Conservation (phyloP, 2,329 filamentous ascomycete species). For the Pseudogymnoascus sp. region DNA sequence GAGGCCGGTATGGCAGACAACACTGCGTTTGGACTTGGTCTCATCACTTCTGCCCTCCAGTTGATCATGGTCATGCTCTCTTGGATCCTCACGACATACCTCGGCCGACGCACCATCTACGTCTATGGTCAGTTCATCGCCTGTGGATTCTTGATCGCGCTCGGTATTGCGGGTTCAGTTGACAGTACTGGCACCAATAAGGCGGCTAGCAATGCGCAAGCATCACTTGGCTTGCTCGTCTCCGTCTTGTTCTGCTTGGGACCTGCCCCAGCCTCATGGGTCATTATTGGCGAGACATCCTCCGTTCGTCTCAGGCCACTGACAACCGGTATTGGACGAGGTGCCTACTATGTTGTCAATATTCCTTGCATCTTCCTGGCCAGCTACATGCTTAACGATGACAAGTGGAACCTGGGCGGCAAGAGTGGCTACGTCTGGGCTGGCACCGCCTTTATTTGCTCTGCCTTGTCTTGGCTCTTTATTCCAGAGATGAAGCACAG, state of each 20-base stretch:
- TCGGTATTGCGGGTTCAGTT: constrained; percentile 52
- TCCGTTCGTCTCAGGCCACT: constrained; percentile 56
- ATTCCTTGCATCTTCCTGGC: constrained; percentile 60
- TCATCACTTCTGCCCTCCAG: constrained; percentile 58
- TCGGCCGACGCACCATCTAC: constrained; percentile 58
- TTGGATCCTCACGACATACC: constrained; percentile 58
- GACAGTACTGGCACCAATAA: constrained; percentile 24
- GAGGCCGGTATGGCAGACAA: constrained; percentile 52
- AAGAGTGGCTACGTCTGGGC: constrained; percentile 55
- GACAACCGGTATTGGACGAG: constrained; percentile 59
- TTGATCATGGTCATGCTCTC: constrained; percentile 57
- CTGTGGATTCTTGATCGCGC: constrained; percentile 44
- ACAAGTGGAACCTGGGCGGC: constrained; percentile 39
- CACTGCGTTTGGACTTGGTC: constrained; percentile 52
- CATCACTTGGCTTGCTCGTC: constrained; percentile 55
- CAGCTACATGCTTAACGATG: constrained; percentile 52
- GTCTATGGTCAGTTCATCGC: constrained; percentile 52
- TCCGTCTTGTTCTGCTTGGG: constrained; percentile 57
- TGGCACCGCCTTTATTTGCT: constrained; percentile 49
- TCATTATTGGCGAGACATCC: constrained; percentile 61
- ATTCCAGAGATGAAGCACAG: constrained; percentile 52
- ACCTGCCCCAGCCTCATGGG: constrained; percentile 57
- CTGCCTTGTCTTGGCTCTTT: constrained; percentile 42
- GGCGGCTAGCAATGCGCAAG: constrained; percentile 46
- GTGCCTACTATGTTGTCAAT: constrained; percentile 54